Conservation (phyloP, 345 rosid genomes). For the Salix viminalis region DNA sequence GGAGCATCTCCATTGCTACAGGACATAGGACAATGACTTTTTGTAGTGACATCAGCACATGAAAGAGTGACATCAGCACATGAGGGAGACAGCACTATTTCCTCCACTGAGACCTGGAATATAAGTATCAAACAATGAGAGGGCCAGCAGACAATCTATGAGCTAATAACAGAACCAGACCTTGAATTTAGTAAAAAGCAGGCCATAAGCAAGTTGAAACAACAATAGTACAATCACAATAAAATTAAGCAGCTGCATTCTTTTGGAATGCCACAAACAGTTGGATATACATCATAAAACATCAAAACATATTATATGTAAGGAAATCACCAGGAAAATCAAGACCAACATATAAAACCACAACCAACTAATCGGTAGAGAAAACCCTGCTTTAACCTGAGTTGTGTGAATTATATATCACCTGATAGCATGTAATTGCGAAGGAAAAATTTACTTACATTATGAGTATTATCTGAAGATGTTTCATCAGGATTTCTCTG, state of each 20-base stretch:
- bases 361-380: not conserved
- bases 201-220: not conserved
- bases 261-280: not conserved
- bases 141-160: not conserved
- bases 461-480: constrained; percentile 15
- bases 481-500: constrained; percentile 27
- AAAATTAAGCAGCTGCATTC: not conserved
- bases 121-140: not conserved
- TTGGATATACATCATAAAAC: not conserved
- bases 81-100: constrained; percentile 25
- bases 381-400: not conserved
- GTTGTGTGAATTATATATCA: not conserved
- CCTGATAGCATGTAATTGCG: not conserved
- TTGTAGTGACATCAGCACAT: constrained; percentile 17
- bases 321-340: not conserved
- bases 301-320: too few species aligned
- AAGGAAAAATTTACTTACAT: constrained; percentile 27
- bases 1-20: constrained; percentile 25
- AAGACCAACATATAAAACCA: not conserved
- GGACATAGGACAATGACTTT: constrained; percentile 28
- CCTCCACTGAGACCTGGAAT: constrained; percentile 37
- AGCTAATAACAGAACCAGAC: not conserved
- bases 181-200: not conserved
- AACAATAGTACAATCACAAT: not conserved
- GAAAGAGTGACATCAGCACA: constrained; percentile 26